phyloP scores from a whole-genome alignment of 2,329 filamentous ascomycete species.

The Fusarium verticillioides region DNA sequence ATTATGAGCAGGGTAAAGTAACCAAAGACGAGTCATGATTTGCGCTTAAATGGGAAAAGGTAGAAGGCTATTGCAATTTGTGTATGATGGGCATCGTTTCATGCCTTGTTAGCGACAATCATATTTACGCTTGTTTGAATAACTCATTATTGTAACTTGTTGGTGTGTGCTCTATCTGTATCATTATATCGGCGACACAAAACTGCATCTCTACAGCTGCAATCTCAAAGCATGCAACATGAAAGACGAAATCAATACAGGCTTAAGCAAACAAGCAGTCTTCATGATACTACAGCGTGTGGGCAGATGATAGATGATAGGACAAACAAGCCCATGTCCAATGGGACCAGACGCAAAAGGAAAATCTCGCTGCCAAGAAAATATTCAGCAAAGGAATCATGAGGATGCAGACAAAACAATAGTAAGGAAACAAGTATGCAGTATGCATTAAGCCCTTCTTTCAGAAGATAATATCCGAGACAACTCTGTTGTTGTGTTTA shows the following conservation, averaged over 20 bases:
- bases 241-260: conserved; percentile 9
- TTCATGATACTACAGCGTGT: conserved; percentile 32
- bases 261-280: conserved; percentile 23
- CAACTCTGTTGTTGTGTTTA: conserved; percentile 18
- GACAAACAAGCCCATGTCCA: conserved; percentile 10
- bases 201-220: conserved; percentile 13
- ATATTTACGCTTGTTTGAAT: conserved; percentile 23
- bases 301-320: conserved; percentile 28
- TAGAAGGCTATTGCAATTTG: conserved; percentile 12
- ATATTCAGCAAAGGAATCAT: conserved; percentile 42
- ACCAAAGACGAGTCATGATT: conserved; percentile 10
- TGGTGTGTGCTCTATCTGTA: background rate
- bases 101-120: conserved; percentile 35
- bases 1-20: conserved; percentile 94
- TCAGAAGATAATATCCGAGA: conserved; percentile 17
- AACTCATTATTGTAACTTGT: conserved; percentile 12
- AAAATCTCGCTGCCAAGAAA: conserved; percentile 37
- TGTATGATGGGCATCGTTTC: conserved; percentile 33
- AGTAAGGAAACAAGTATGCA: conserved; percentile 37
- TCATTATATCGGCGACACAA: background rate
- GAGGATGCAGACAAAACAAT: conserved; percentile 25
- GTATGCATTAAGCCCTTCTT: conserved; percentile 29
- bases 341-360: conserved; percentile 16
- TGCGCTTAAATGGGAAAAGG: conserved; percentile 4
- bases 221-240: conserved; percentile 2